These are phyloP conservation scores for Mycena sp. DNA, from an alignment of 1,284 basidiomycete species.

Conservation along the genomic window DNA sequence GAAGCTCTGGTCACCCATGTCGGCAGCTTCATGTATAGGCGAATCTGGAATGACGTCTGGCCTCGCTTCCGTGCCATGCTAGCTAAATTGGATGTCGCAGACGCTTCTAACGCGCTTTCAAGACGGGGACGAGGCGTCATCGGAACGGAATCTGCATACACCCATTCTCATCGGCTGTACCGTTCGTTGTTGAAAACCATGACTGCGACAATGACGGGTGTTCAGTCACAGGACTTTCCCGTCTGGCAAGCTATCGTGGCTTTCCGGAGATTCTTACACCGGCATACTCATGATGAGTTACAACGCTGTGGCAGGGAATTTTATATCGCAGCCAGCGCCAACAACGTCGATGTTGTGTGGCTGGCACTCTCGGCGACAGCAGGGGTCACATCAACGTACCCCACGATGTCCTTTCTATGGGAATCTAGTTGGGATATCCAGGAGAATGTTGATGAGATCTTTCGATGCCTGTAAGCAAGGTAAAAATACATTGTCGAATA, in stretches of 20 bases:
- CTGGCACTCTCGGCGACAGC: constrained; percentile 70
- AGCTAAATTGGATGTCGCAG: constrained; percentile 63
- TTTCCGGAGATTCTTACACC: constrained; percentile 80
- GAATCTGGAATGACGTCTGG: constrained; percentile 92
- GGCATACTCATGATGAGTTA: constrained; percentile 74
- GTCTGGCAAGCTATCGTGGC: constrained; percentile 82
- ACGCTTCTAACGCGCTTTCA: constrained; percentile 71
- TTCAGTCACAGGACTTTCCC: constrained; percentile 74
- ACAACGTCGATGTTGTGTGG: constrained; percentile 88
- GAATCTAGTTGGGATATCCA: constrained; percentile 69
- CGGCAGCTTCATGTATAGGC: constrained; percentile 84
- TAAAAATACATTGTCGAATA: background rate
- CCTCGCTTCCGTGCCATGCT: constrained; percentile 78
- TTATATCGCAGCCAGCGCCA: constrained; percentile 65
- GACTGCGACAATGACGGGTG: constrained; percentile 67
- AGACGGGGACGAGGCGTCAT: constrained; percentile 58
- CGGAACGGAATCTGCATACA: constrained; percentile 76
- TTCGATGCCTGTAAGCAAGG: constrained; percentile 35
- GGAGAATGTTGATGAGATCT: constrained; percentile 59
- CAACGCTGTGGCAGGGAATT: constrained; percentile 72
- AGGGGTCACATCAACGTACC: constrained; percentile 44
- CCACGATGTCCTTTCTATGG: constrained; percentile 59
- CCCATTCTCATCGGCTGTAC: constrained; percentile 81
- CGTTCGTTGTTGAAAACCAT: constrained; percentile 78
- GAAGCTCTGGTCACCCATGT: constrained; percentile 73